Base-by-base conservation (phyloP, 768 basidiomycete genomes). In the Hebeloma cylindrosporum region DNA sequence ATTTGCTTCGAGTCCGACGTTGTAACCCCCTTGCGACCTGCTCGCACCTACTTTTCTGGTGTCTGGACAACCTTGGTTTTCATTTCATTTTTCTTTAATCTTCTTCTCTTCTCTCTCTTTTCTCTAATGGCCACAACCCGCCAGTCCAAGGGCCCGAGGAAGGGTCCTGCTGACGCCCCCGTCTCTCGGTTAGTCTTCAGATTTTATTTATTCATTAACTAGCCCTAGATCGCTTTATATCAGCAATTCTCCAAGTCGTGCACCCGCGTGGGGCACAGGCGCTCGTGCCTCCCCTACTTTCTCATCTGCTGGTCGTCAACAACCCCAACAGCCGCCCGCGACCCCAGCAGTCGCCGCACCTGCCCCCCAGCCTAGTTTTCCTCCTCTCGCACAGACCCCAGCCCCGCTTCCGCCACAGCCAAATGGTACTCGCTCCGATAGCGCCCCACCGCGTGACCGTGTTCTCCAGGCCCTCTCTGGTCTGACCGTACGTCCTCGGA, bases 231-330 rank as follows among this genome's bases (percentile, higher is more conserved):
- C 40, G 45, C 47, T 42, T 45, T 48, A n/a, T 32, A 54, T 51
- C 76, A 70, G 50, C 68, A 70, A 46, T 26, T 16, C 26, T 20
- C 36, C 27, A 53, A 66, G 62, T 46, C 68, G 70, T 50, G 51
- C 64, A 31, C 53, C 73, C 51, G 84, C 86, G 21, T 90, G 87
- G 88, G 60, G 60, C 27, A 65, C 77, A 54, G 79, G 78, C 42
- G 65, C 83, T 41, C 80, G 86, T 45, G 72, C 81, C 44, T 85
- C 86, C 39, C 82, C 85, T 13, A 83, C 84, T 2, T 88, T 81
- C 65, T 82, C 84, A 48, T 76, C 85, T 39, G 67, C 71, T 30
- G 61, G 70, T 20, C 65, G 68, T 34, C 61, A 57, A 47, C 51
- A 53, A 36, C 48, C 46, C 23, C 34, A 34, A 35, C 48, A 40